These are phyloP conservation scores for Aegle marmelos DNA, from an alignment of 345 rosid genomes.

Conservation along the genomic window DNA sequence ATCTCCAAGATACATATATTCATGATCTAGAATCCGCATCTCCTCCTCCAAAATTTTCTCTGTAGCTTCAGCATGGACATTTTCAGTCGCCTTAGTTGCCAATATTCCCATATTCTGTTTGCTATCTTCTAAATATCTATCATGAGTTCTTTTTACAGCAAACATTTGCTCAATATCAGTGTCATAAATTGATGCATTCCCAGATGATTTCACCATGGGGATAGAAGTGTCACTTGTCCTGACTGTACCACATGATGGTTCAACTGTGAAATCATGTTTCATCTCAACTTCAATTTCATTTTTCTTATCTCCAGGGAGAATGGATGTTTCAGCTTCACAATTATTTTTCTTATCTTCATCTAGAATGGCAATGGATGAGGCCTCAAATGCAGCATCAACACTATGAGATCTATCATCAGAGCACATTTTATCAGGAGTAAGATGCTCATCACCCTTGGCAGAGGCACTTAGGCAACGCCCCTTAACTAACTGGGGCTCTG, in stretches of 20 bases:
- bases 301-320: constrained; percentile 11
- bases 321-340: constrained; percentile 3
- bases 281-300: constrained; percentile 29
- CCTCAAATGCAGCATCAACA: constrained; percentile 26
- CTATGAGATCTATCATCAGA: constrained; percentile 24
- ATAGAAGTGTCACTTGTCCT: constrained; percentile 30
- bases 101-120: constrained; percentile 22
- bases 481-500: constrained; percentile 15
- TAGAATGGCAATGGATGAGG: constrained; percentile 17
- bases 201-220: constrained; percentile 18
- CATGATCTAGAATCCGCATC: constrained; percentile 53
- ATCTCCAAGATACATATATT: constrained; percentile 55
- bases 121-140: constrained; percentile 7
- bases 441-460: constrained; percentile 25
- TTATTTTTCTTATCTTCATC: constrained; percentile 21
- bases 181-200: constrained; percentile 20
- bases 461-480: constrained; percentile 27
- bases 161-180: constrained; percentile 26
- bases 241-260: constrained; percentile 16
- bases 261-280: constrained; percentile 27
- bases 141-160: constrained; percentile 27
- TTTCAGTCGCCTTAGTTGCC: constrained; percentile 23
- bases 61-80: constrained; percentile 33
- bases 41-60: constrained; percentile 72
- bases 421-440: constrained; percentile 28